These are phyloP conservation scores for Solanum raphanifolium DNA, from an alignment of 257 asterid species.

Conservation along the genomic window DNA sequence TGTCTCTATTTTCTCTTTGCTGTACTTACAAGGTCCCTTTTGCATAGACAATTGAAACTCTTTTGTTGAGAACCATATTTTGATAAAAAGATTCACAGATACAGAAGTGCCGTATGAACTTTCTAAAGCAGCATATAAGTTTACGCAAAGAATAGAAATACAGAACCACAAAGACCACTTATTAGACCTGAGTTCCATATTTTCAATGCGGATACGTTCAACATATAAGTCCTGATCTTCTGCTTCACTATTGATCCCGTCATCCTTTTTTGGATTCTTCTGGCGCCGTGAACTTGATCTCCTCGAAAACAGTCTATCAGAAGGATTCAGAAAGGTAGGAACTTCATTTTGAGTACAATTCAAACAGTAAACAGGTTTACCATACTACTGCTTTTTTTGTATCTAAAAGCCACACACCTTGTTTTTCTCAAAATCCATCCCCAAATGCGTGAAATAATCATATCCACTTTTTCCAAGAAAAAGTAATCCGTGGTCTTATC, in stretches of 20 bases:
- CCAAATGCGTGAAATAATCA: conserved; percentile 68
- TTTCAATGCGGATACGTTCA: conserved; percentile 90
- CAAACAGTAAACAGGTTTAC: neutral
- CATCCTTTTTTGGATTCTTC: conserved; percentile 42
- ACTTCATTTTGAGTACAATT: neutral
- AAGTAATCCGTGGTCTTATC: conserved; percentile 82
- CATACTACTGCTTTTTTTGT: neutral
- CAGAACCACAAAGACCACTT: neutral
- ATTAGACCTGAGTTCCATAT: conserved; percentile 72
- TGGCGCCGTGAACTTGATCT: conserved; percentile 29
- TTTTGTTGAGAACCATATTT: neutral
- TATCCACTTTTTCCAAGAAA: conserved; percentile 93
- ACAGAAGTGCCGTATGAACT: neutral
- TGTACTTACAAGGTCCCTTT: neutral
- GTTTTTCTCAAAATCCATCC: conserved; percentile 69
- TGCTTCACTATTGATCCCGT: conserved; percentile 33
- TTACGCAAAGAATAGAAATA: neutral
- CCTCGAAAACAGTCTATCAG: conserved; percentile 44
- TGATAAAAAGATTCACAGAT: neutral
- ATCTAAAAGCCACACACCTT: conserved; percentile 46
- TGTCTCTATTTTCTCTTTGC: neutral
- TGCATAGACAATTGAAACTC: neutral
- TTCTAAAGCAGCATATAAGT: neutral
- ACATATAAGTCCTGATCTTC: conserved; percentile 46
- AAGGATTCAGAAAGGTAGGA: neutral